A percentile compares a stretch with the other conserved stretches of the same genome.
Conservation (phyloP, 2,329 filamentous ascomycete species). For the Akanthomyces muscarius region DNA sequence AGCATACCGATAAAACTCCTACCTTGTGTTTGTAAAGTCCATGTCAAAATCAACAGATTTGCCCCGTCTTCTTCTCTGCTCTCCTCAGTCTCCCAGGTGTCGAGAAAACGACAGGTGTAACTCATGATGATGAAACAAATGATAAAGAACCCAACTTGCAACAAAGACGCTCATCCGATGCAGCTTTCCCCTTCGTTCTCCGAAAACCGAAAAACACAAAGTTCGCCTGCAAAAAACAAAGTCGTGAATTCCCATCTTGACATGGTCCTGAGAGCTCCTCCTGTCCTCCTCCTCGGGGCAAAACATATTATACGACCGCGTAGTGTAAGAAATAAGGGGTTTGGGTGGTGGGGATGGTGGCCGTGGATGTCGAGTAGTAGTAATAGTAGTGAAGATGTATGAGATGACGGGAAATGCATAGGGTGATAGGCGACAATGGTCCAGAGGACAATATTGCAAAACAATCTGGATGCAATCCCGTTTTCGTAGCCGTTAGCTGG, state of each 20-base stretch:
- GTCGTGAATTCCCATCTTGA: background rate
- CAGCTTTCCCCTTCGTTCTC: background rate
- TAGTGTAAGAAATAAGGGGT: constrained; percentile 14
- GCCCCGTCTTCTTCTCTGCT: background rate
- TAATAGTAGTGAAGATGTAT: constrained; percentile 4
- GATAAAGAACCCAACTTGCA: constrained; percentile 3
- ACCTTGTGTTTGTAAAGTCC: constrained; percentile 18
- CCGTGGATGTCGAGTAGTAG: constrained; percentile 3
- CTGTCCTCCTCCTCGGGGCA: constrained; percentile 1
- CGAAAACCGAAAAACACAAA: background rate
- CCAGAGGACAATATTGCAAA: background rate
- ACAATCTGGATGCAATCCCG: background rate
- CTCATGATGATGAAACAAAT: constrained; percentile 12
- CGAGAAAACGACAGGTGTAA: constrained; percentile 2
- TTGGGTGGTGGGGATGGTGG: background rate
- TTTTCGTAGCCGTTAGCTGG: constrained; percentile 8
- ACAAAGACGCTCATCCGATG: constrained; percentile 10
- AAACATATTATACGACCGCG: constrained; percentile 15
- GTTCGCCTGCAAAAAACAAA: background rate
- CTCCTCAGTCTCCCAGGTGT: constrained; percentile 2
- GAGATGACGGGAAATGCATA: background rate
- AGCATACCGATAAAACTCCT: constrained; percentile 20
- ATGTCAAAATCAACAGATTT: constrained; percentile 14
- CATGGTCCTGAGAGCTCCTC: background rate
- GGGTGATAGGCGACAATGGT: background rate